Evolutionary conservation across 164 flowering plant species (phyloP).

Genomic region (Stephania japonica): DNA sequence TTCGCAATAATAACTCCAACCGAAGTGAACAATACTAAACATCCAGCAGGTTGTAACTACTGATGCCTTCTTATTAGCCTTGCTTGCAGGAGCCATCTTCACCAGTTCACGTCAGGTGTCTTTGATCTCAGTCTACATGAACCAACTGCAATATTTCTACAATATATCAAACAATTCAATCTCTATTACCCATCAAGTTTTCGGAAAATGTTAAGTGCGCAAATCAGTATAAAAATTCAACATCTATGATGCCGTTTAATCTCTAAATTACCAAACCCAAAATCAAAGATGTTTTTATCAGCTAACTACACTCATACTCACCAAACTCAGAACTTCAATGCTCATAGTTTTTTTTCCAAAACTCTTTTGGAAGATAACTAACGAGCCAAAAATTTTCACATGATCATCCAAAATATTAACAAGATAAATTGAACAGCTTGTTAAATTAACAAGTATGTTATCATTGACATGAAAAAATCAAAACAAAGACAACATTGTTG

Average conservation of each 20-base stretch:
- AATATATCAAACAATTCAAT: not conserved
- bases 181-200: conserved; percentile 8
- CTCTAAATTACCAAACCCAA: not conserved
- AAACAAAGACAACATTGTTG: not conserved
- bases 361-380: not conserved
- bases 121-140: conserved; percentile 9
- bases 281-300: not conserved
- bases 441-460: not conserved
- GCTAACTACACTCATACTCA: not conserved
- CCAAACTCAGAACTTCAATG: not conserved
- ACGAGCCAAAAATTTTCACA: not conserved
- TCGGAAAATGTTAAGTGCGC: not conserved
- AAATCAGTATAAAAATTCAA: not conserved
- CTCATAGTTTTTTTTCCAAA: not conserved
- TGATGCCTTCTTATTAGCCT: conserved; percentile 34
- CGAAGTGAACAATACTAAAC: conserved; percentile 41
- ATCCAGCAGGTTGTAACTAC: conserved; percentile 38
- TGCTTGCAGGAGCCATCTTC: conserved; percentile 35
- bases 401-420: not conserved
- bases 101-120: not conserved
- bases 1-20: conserved; percentile 43
- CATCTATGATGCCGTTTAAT: not conserved
- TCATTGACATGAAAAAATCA: not conserved
- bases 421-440: too few relatives aligned
- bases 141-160: conserved; percentile 2